A percentile compares a stretch with the other conserved stretches of the same genome.
These are phyloP conservation scores for Lippia alba DNA, from an alignment of 305 asterid genomes.

Conservation along the genomic window DNA sequence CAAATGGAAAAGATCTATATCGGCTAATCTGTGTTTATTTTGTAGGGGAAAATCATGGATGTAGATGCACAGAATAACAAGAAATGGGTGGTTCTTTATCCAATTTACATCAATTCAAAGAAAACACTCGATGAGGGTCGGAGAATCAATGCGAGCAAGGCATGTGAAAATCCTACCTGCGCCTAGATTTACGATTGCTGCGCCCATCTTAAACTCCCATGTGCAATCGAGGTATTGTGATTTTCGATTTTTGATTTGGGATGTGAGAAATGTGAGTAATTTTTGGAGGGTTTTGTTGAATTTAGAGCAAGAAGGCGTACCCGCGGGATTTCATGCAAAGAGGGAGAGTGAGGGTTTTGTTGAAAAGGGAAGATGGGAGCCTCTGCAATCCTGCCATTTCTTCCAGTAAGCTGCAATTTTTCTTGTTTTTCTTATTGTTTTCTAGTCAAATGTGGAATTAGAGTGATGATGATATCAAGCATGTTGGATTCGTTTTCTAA, in stretches of 20 bases:
- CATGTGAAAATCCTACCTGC: conserved; percentile 79
- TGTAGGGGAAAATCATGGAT: conserved; percentile 51
- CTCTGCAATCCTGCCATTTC: conserved; percentile 73
- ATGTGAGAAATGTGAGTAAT: too few species aligned
- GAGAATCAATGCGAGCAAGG: conserved; percentile 63
- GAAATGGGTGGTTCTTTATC: conserved; percentile 73
- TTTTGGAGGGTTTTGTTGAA: too few species aligned
- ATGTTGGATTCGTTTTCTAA: background rate
- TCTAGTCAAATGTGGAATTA: background rate
- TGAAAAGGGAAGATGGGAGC: conserved; percentile 84
- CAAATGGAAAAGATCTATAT: too few species aligned
- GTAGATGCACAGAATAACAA: conserved; percentile 59
- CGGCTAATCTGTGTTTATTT: too few species aligned
- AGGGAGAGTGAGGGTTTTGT: conserved; percentile 87
- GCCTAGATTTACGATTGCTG: conserved; percentile 78
- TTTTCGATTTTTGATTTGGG: background rate
- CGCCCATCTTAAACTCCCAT: conserved; percentile 65
- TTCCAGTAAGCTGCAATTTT: conserved; percentile 57
- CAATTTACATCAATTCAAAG: conserved; percentile 76
- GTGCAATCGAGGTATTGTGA: conserved; percentile 65
- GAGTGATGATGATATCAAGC: conserved; percentile 7
- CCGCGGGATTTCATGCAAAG: conserved; percentile 96
- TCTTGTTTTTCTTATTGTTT: background rate
- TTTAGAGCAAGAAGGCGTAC: conserved; percentile 85
- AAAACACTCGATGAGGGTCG: conserved; percentile 85